Evolutionary conservation across 108 stramenopile species (phyloP).

Genomic region (Licmophora abbreviata): DNA sequence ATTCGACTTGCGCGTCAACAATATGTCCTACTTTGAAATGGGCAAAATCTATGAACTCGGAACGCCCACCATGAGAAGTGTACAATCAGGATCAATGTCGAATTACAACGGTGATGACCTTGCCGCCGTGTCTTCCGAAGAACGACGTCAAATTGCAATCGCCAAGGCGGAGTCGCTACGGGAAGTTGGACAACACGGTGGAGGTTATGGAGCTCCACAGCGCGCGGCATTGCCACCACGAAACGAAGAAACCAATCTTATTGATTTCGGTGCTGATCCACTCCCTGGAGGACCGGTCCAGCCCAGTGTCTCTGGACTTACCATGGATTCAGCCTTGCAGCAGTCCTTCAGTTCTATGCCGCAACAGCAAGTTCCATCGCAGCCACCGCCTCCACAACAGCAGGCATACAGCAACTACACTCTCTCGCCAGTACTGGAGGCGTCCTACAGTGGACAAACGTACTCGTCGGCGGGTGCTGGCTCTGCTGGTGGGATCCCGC

Average conservation of each 20-base stretch:
- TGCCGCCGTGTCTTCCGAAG: constrained; percentile 20
- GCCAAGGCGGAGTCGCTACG: constrained; percentile 41
- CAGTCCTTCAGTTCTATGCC: background rate
- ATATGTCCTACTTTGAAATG: constrained; percentile 36
- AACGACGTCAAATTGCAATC: constrained; percentile 32
- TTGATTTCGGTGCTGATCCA: constrained; percentile 24
- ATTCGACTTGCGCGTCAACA: constrained; percentile 47
- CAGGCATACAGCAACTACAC: constrained; percentile 24
- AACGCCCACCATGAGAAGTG: constrained; percentile 31
- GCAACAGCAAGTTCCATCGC: constrained; percentile 4
- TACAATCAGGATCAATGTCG: constrained; percentile 6
- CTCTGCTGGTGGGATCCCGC: background rate
- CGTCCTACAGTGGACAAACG: too few species aligned
- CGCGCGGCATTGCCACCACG: constrained; percentile 3
- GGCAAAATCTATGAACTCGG: constrained; percentile 49
- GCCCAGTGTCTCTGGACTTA: constrained; percentile 15
- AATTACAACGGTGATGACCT: constrained; percentile 1
- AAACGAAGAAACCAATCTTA: constrained; percentile 12
- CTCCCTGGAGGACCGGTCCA: constrained; percentile 8
- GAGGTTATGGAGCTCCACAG: background rate
- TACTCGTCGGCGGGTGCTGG: background rate
- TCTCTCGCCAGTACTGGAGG: constrained; percentile 4
- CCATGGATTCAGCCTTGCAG: constrained; percentile 14
- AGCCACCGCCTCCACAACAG: constrained; percentile 9
- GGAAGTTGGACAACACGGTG: constrained; percentile 14